Conservation (phyloP, 768 basidiomycete species). For the Rhodotorula graminis region DNA sequence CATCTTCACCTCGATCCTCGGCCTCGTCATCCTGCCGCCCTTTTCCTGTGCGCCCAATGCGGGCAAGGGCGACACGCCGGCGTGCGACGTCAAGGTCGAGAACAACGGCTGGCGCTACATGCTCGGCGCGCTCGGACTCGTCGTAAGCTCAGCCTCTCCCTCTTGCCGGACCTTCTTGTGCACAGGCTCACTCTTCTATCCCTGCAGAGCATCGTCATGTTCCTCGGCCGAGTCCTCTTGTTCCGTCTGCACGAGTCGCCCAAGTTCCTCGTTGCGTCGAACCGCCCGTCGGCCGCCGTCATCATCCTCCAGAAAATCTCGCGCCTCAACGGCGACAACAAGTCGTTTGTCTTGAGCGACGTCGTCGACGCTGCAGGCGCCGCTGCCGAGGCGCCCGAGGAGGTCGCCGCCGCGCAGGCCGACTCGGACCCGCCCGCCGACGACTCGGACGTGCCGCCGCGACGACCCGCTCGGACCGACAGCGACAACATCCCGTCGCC, state of each 20-base stretch:
- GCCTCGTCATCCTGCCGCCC: constrained; percentile 69
- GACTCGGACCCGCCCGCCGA: neutral
- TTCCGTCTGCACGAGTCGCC: constrained; percentile 94
- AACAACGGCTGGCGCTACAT: constrained; percentile 90
- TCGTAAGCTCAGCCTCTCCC: constrained; percentile 57
- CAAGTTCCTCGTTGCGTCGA: constrained; percentile 71
- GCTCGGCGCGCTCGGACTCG: constrained; percentile 66
- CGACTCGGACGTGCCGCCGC: no score
- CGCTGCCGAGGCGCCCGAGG: neutral
- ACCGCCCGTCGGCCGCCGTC: constrained; percentile 75
- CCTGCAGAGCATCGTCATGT: constrained; percentile 75
- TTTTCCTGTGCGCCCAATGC: constrained; percentile 46
- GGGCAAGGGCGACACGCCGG: constrained; percentile 31
- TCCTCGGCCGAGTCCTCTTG: constrained; percentile 75
- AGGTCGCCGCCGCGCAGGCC: no score
- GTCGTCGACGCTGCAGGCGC: constrained; percentile 52
- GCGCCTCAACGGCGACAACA: constrained; percentile 71
- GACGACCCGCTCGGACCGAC: no score
- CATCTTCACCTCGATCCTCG: constrained; percentile 75
- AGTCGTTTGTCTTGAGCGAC: constrained; percentile 65
- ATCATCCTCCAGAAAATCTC: constrained; percentile 78
- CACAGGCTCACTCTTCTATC: constrained; percentile 8
- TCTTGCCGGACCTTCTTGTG: neutral
- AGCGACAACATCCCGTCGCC: neutral
- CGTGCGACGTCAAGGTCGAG: constrained; percentile 62